These are phyloP conservation scores for Neoboletus brunneissimus DNA, from an alignment of 768 basidiomycete species.

Conservation along the genomic window DNA sequence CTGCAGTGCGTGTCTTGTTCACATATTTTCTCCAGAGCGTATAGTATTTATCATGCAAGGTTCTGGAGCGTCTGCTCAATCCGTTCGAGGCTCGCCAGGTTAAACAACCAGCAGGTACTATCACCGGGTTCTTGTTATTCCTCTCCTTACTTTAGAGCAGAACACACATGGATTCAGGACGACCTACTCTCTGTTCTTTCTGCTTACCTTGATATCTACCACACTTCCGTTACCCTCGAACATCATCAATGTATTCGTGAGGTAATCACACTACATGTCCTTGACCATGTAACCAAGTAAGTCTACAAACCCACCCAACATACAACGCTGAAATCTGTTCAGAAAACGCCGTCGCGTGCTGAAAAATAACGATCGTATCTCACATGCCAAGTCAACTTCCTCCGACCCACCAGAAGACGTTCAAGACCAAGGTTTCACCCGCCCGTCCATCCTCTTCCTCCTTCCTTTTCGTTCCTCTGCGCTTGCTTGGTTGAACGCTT, in stretches of 20 bases:
- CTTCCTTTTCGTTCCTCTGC: slow-evolving; percentile 92
- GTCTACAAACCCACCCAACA: neutral
- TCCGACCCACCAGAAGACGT: slow-evolving; percentile 65
- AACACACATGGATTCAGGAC: slow-evolving; percentile 55
- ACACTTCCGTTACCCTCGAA: slow-evolving; percentile 64
- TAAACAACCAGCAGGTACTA: slow-evolving; percentile 52
- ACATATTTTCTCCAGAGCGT: neutral
- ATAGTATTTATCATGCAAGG: slow-evolving; percentile 34
- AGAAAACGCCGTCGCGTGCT: slow-evolving; percentile 89
- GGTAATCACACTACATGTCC: slow-evolving; percentile 69
- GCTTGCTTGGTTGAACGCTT: slow-evolving; percentile 73
- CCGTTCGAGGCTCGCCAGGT: slow-evolving; percentile 55
- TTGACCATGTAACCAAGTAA: slow-evolving; percentile 91
- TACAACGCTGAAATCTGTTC: slow-evolving; percentile 4
- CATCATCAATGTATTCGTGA: slow-evolving; percentile 63
- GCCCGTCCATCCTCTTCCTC: slow-evolving; percentile 89
- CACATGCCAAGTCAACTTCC: slow-evolving; percentile 60
- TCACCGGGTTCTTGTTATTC: neutral
- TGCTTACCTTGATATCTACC: slow-evolving; percentile 73
- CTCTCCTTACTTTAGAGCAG: slow-evolving; percentile 31
- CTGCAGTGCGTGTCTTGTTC: slow-evolving; percentile 17
- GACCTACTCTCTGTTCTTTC: slow-evolving; percentile 65
- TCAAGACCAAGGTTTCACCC: slow-evolving; percentile 97
- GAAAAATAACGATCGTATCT: slow-evolving; percentile 93
- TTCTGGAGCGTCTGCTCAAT: slow-evolving; percentile 53